Percentiles rank a stretch among this genome's conserved stretches.
phyloP scores from a whole-genome alignment of 1,284 basidiomycete genomes.

The Ceratobasidium sp. region DNA sequence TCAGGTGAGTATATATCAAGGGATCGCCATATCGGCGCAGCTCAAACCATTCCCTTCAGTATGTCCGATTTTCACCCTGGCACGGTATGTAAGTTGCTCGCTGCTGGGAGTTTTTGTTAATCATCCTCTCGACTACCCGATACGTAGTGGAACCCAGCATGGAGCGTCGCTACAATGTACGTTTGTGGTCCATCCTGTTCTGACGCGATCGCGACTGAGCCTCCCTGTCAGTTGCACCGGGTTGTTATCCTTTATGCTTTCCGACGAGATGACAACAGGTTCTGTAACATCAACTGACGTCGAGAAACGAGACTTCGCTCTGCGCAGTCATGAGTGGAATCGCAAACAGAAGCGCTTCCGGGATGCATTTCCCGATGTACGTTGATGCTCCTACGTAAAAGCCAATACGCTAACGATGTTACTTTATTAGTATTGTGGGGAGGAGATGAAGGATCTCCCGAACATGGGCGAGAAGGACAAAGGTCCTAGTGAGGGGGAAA shows the following conservation, averaged over 20 bases:
- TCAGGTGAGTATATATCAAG: constrained; percentile 51
- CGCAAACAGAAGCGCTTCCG: constrained; percentile 77
- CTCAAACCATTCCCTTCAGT: constrained; percentile 53
- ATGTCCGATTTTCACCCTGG: constrained; percentile 96
- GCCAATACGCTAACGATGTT: constrained; percentile 4
- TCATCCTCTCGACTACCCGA: neutral
- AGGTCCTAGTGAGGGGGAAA: constrained; percentile 54
- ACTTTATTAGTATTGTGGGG: constrained; percentile 66
- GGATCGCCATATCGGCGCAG: neutral
- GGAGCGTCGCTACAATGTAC: constrained; percentile 91
- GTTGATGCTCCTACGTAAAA: constrained; percentile 49
- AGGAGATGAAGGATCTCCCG: constrained; percentile 72
- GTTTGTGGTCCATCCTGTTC: constrained; percentile 50
- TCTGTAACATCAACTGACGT: constrained; percentile 81
- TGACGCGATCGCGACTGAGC: constrained; percentile 20
- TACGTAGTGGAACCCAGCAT: constrained; percentile 84
- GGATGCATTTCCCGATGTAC: constrained; percentile 84
- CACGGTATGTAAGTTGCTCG: constrained; percentile 62
- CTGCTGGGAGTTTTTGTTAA: neutral
- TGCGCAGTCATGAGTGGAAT: constrained; percentile 86
- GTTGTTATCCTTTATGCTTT: constrained; percentile 92
- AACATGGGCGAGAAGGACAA: constrained; percentile 85
- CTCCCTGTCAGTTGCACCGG: constrained; percentile 77
- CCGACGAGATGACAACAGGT: constrained; percentile 95
- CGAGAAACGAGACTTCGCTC: constrained; percentile 80